Evolutionary conservation across 768 basidiomycete species (phyloP).

Genomic region (Gymnopilus junonius): DNA sequence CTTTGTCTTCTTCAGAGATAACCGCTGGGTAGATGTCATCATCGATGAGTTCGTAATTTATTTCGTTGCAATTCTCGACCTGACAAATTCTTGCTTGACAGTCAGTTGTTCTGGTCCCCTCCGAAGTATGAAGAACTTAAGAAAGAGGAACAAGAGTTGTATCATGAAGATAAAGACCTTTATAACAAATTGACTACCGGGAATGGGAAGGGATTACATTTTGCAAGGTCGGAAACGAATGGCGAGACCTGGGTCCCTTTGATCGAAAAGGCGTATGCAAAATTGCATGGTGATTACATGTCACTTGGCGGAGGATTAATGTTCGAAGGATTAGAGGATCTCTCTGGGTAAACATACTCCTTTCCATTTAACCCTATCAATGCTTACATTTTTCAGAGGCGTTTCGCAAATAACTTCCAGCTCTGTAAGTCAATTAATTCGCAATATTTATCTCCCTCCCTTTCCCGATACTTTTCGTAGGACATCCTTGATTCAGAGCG

Average conservation of each 20-base stretch:
- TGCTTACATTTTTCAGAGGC: slow-evolving; percentile 31
- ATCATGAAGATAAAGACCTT: slow-evolving; percentile 44
- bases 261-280: slow-evolving; percentile 55
- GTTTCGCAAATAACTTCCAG: slow-evolving; percentile 39
- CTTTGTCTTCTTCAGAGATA: slow-evolving; percentile 53
- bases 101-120: slow-evolving; percentile 44
- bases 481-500: slow-evolving; percentile 50
- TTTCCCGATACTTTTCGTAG: slow-evolving; percentile 8
- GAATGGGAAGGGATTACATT: slow-evolving; percentile 42
- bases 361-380: neutral
- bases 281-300: slow-evolving; percentile 49
- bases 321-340: slow-evolving; percentile 53
- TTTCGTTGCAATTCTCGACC: too few relatives aligned
- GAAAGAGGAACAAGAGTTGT: slow-evolving; percentile 38
- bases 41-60: slow-evolving; percentile 46
- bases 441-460: neutral
- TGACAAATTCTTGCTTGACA: slow-evolving; percentile 16
- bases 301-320: slow-evolving; percentile 38
- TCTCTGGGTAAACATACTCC: slow-evolving; percentile 47
- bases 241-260: slow-evolving; percentile 54
- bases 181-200: slow-evolving; percentile 41
- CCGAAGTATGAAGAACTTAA: slow-evolving; percentile 48
- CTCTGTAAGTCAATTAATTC: slow-evolving; percentile 23
- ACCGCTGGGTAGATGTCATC: slow-evolving; percentile 50
- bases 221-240: slow-evolving; percentile 40